Percentiles rank a stretch among this genome's conserved stretches.
Evolutionary conservation across 2,329 filamentous ascomycete genomes (phyloP).

Genomic region (Dothideomycetes sp.): DNA sequence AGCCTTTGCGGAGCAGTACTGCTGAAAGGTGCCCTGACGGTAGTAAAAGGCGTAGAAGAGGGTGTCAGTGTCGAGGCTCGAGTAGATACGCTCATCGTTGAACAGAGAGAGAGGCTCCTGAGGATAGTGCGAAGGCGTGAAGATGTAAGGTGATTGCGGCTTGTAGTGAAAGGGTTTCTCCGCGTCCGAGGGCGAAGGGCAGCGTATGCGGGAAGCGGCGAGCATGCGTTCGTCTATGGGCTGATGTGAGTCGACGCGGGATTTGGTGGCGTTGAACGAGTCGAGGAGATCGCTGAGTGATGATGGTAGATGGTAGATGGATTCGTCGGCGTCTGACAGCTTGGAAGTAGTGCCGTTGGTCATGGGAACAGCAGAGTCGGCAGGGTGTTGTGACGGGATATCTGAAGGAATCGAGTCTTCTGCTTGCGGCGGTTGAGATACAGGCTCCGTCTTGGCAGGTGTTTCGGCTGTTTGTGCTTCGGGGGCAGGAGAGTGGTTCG

Average conservation of each 20-base stretch:
- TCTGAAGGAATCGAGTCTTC: conserved; percentile 4
- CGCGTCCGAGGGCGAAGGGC: conserved; percentile 66
- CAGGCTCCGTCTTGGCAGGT: conserved; percentile 11
- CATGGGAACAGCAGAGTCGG: conserved; percentile 24
- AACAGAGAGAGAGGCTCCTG: conserved; percentile 87
- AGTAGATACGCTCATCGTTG: conserved; percentile 80
- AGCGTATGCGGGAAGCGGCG: conserved; percentile 59
- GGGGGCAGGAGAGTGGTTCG: conserved; percentile 11
- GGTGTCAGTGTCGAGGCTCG: conserved; percentile 85
- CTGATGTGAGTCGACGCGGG: conserved; percentile 49
- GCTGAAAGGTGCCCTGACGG: conserved; percentile 89
- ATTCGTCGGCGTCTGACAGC: conserved; percentile 53
- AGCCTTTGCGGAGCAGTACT: conserved; percentile 92
- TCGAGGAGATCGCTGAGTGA: conserved; percentile 83
- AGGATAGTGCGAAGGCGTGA: conserved; percentile 74
- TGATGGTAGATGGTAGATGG: conserved; percentile 83
- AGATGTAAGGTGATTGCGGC: conserved; percentile 64
- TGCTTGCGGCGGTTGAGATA: conserved; percentile 1
- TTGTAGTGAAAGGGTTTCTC: conserved; percentile 77
- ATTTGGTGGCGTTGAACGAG: conserved; percentile 76
- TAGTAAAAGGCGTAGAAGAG: conserved; percentile 99
- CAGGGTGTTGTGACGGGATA: conserved; percentile 17
- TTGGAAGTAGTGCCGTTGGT: conserved; percentile 43
- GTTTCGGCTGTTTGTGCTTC: background rate
- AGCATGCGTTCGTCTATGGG: conserved; percentile 64